These are phyloP conservation scores for Sanghuangporus sanghuang DNA, from an alignment of 1,284 basidiomycete genomes.

Conservation along the genomic window DNA sequence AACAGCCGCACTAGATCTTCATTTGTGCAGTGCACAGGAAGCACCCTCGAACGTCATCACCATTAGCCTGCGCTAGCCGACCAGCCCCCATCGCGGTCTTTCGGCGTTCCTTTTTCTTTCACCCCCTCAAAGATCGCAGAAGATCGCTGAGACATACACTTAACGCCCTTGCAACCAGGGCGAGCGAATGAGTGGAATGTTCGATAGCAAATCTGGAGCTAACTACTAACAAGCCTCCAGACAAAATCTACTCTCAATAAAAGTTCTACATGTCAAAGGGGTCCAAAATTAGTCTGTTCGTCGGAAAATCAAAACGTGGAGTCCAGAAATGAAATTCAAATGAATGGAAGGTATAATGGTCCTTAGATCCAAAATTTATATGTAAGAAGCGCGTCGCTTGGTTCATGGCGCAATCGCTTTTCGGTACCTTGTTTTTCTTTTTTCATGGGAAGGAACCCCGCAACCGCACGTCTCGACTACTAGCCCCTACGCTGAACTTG, in stretches of 20 bases:
- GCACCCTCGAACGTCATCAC: not conserved
- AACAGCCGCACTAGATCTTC: not conserved
- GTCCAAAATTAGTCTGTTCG: too few species aligned
- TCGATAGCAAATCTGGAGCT: too few species aligned
- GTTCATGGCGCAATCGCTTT: not conserved
- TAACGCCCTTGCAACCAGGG: not conserved
- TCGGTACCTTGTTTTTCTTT: not conserved
- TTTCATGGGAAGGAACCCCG: constrained; percentile 24
- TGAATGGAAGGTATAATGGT: not conserved
- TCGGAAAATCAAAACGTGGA: too few species aligned
- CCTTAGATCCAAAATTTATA: not conserved
- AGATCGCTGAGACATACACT: not conserved
- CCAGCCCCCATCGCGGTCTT: not conserved
- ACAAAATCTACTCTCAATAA: too few species aligned
- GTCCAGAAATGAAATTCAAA: not conserved
- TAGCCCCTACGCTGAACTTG: constrained; percentile 44
- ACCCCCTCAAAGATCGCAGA: not conserved
- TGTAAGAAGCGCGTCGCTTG: not conserved
- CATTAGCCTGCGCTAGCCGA: not conserved
- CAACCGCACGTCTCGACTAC: constrained; percentile 42
- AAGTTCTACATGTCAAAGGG: too few species aligned
- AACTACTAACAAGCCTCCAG: too few species aligned
- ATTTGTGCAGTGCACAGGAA: not conserved
- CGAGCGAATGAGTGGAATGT: too few species aligned
- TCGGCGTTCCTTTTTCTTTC: not conserved